These are phyloP conservation scores for Papilionanthe hybrid DNA, from an alignment of 116 monocot species.

Conservation along the genomic window DNA sequence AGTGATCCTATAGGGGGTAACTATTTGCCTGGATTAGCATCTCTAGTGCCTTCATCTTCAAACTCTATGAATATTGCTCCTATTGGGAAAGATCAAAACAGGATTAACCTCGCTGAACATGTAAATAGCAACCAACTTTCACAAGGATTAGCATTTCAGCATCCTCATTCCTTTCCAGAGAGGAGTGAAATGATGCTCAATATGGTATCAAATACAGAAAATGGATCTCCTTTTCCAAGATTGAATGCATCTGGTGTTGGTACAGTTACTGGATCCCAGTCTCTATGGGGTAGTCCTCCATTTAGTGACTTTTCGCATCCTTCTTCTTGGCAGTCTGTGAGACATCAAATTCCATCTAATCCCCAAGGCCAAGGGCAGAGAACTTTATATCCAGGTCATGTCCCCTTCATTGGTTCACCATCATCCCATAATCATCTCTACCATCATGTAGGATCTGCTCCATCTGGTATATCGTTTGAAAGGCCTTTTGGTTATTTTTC, in stretches of 20 bases:
- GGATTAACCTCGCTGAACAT: slow-evolving; percentile 26
- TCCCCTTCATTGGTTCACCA: slow-evolving; percentile 45
- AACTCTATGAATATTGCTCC: slow-evolving; percentile 54
- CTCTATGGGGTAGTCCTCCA: slow-evolving; percentile 80
- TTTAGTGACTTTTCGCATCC: slow-evolving; percentile 51
- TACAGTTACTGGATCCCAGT: slow-evolving; percentile 61
- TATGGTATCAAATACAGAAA: slow-evolving; percentile 29
- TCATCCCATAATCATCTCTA: slow-evolving; percentile 41
- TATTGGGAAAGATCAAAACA: slow-evolving; percentile 67
- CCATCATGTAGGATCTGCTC: slow-evolving; percentile 86
- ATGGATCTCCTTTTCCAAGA: slow-evolving; percentile 31
- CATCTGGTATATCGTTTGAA: slow-evolving; percentile 76
- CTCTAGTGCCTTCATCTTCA: slow-evolving; percentile 50
- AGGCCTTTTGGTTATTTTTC: slow-evolving; percentile 61
- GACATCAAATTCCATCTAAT: slow-evolving; percentile 40
- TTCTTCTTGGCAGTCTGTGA: slow-evolving; percentile 51
- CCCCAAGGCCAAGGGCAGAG: slow-evolving; percentile 37
- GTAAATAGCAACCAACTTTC: slow-evolving; percentile 15
- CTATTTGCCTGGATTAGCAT: slow-evolving; percentile 60
- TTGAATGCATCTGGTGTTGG: slow-evolving; percentile 42
- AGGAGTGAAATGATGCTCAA: slow-evolving; percentile 26
- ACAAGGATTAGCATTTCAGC: slow-evolving; percentile 37
- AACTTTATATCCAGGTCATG: slow-evolving; percentile 30
- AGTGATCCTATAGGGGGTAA: slow-evolving; percentile 33
- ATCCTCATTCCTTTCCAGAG: slow-evolving; percentile 67